Evolutionary conservation across 495 filamentous ascomycete genomes (phyloP).

Genomic region (Letharia lupina): DNA sequence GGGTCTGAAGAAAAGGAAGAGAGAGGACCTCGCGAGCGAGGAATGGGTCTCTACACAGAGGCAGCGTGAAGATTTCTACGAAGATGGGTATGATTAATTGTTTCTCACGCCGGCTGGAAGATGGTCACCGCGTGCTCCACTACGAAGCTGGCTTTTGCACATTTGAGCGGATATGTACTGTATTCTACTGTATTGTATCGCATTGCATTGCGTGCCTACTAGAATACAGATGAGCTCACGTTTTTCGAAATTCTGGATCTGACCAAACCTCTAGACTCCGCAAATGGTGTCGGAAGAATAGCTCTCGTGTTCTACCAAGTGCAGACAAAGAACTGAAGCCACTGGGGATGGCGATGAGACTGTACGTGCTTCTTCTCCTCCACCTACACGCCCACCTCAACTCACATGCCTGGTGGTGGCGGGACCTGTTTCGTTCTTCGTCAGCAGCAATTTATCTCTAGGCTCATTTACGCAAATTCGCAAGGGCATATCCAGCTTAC

Average conservation of each 20-base stretch:
- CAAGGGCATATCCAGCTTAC: conserved; percentile 37
- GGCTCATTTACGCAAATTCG: background rate
- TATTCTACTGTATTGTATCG: background rate
- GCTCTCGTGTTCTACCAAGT: background rate
- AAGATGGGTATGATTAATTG: conserved; percentile 22
- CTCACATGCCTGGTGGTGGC: conserved; percentile 45
- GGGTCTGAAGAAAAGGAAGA: conserved; percentile 55
- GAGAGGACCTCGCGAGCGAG: conserved; percentile 54
- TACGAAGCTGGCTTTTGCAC: background rate
- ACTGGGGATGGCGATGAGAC: background rate
- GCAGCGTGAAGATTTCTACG: conserved; percentile 47
- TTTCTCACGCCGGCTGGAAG: background rate
- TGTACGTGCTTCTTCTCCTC: background rate
- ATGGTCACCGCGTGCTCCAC: background rate
- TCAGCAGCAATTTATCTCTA: conserved; percentile 12
- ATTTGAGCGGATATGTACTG: background rate
- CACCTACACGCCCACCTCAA: background rate
- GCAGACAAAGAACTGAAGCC: background rate
- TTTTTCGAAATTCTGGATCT: background rate
- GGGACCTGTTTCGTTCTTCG: conserved; percentile 33
- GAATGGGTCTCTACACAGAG: conserved; percentile 68
- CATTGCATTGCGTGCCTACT: conserved; percentile 6
- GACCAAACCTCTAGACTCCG: background rate
- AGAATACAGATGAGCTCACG: background rate
- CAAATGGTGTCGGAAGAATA: background rate